Percentiles rank a stretch among this genome's conserved stretches.
phyloP scores from a whole-genome alignment of 2,329 filamentous ascomycete species.

The Ophiostoma tasmaniense region DNA sequence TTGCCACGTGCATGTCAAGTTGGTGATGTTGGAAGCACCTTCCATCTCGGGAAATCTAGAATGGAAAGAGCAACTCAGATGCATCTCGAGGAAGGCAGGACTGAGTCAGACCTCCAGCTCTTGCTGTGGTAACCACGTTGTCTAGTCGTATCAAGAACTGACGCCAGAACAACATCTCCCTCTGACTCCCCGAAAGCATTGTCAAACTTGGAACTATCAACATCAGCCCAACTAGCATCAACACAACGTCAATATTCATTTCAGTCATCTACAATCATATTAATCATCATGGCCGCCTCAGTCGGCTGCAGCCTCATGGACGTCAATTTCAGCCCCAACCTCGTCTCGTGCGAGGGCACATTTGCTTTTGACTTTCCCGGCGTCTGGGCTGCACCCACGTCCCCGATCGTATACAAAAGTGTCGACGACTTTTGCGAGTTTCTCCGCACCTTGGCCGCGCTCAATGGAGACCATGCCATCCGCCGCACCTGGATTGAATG shows the following conservation, averaged over 20 bases:
- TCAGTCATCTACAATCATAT: not conserved
- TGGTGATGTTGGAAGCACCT: not conserved
- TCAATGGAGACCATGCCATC: conserved; percentile 32
- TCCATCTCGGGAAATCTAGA: not conserved
- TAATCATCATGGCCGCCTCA: not conserved
- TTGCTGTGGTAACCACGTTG: not conserved
- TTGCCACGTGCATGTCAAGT: not conserved
- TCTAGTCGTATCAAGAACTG: not conserved
- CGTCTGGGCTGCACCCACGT: not conserved
- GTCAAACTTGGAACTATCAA: not conserved
- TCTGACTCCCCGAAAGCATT: not conserved
- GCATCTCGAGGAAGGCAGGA: not conserved
- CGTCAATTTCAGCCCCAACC: not conserved
- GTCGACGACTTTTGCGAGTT: conserved; percentile 23
- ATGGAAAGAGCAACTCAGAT: not conserved
- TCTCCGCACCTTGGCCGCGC: conserved; percentile 47
- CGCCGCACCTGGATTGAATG: conserved; percentile 2
- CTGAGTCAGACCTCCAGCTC: not conserved
- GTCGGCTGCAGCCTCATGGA: not conserved
- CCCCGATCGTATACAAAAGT: conserved; percentile 26
- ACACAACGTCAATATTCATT: not conserved
- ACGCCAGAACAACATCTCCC: not conserved
- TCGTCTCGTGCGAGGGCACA: not conserved
- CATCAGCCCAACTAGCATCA: not conserved
- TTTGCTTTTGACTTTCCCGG: not conserved